Base-by-base conservation (phyloP, 2,329 filamentous ascomycete genomes). In the Hypoxylon sp. region DNA sequence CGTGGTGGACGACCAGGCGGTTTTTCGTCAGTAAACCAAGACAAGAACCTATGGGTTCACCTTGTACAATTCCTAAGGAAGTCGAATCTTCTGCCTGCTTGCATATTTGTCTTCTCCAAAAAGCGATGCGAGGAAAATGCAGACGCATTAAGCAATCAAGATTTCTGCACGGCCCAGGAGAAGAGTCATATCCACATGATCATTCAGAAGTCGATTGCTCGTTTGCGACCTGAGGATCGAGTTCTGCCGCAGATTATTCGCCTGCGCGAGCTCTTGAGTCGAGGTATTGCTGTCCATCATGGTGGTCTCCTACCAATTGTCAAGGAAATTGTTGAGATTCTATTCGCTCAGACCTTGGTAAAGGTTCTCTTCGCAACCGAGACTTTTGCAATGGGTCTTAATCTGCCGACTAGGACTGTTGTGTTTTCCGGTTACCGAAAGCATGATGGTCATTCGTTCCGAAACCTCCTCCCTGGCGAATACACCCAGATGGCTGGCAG, bases 401-500 rank as follows among this genome's bases (percentile, higher is more conserved):
- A 99, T 76, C 82, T 99, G 62, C 96, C 96, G 0, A 99, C 96
- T 0, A 88, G 96, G 71, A 99, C 96, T 0, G 96, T 99, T 0
- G 95, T 98, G 1, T 99, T 99, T 79, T 98, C 96, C 10, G 96
- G 96, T 9, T 97, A 96, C 80, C 90, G 96, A 56, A 99, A 99
- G 79, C 95, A 98, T 72, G 96, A 99, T 76, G 96, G 96, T 5
- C 92, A 96, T 73, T 89, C 89, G 3, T 98, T 98, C 82, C 87
- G 96, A 71, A 96, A 98, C 76, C 84, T 99, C 0, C 85, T 97
- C 0, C 94, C 96, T 0, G 96, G 96, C 14, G 96, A 99, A 78
- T 99, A 99, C 78, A 99, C 96, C 1, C 96, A 99, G 75, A 99
- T 99, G 96, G 95, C 96, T 23, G 96, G 96, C 34, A 89, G 96